phyloP scores from a whole-genome alignment of 352 stramenopile species.

The Elongisporangium prolatum region DNA sequence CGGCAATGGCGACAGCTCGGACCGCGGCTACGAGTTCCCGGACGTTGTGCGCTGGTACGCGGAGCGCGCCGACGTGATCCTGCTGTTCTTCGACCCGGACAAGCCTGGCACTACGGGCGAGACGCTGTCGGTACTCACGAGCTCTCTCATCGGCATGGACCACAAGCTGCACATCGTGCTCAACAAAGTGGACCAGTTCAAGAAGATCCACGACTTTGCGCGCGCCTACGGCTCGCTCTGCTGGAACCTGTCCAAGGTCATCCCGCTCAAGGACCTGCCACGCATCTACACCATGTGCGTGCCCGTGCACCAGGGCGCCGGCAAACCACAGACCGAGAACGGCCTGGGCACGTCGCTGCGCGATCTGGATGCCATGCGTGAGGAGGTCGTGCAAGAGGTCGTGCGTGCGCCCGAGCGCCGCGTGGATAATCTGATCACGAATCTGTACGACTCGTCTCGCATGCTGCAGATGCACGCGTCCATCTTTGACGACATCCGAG shows the following conservation, averaged over 20 bases:
- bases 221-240: constrained; percentile 98
- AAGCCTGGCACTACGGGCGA: constrained; percentile 99
- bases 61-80: constrained; percentile 97
- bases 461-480: constrained; percentile 95
- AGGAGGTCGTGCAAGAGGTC: constrained; percentile 97
- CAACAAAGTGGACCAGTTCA: constrained; percentile 99
- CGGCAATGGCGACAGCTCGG: constrained; percentile 45
- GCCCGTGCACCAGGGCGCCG: constrained; percentile 71
- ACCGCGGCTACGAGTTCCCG: constrained; percentile 97
- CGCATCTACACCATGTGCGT: constrained; percentile 99
- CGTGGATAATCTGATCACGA: constrained; percentile 99
- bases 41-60: constrained; percentile 97
- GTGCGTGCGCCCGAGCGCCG: constrained; percentile 96
- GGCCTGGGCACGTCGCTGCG: constrained; percentile 77
- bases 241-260: constrained; percentile 99
- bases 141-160: constrained; percentile 97
- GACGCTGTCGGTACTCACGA: constrained; percentile 97
- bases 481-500: constrained; percentile 78
- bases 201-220: constrained; percentile 99
- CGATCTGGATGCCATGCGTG: constrained; percentile 94
- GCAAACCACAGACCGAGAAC: constrained; percentile 42
- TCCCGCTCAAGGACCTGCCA: constrained; percentile 98
- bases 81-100: constrained; percentile 99
- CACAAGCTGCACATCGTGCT: constrained; percentile 99
- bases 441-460: constrained; percentile 90